Percentiles rank a stretch among this genome's conserved stretches.
Evolutionary conservation across 75 land plant genomes (phyloP).

Genomic region (Selaginella moellendorffii): DNA sequence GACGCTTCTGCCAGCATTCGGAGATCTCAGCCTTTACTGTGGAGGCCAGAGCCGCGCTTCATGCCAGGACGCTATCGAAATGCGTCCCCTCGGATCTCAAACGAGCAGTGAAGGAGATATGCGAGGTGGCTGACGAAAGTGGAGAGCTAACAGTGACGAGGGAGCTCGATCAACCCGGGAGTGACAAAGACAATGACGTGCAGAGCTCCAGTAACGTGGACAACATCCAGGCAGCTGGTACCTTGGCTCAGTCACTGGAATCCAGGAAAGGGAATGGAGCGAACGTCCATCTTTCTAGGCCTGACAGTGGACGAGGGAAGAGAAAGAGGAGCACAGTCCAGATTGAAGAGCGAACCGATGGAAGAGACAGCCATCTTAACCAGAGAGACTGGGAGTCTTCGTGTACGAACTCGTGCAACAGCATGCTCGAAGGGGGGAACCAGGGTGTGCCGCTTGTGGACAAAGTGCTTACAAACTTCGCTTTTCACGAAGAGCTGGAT

Average conservation of each 20-base stretch:
- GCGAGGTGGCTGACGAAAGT: conserved; percentile 31
- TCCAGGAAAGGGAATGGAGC: not conserved
- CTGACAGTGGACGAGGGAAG: no score
- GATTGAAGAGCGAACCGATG: not conserved
- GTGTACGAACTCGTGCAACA: not conserved
- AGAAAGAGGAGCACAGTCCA: no score
- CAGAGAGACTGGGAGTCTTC: no score
- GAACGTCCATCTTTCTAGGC: not conserved
- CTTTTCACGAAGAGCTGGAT: not conserved
- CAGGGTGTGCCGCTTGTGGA: not conserved
- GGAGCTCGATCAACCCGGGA: no score
- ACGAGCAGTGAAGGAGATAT: conserved; percentile 70
- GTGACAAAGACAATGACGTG: not conserved
- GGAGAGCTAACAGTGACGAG: not conserved
- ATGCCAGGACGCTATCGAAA: conserved; percentile 47
- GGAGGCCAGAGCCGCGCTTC: conserved; percentile 40
- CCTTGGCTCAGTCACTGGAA: not conserved
- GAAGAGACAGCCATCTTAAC: not conserved
- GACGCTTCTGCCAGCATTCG: conserved; percentile 68
- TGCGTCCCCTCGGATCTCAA: conserved; percentile 32
- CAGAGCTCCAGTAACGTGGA: not conserved
- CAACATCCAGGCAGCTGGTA: not conserved
- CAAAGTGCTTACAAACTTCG: not conserved
- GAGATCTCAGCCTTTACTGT: conserved; percentile 68
- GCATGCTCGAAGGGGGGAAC: not conserved